Evolutionary conservation across 2,329 filamentous ascomycete genomes (phyloP).

Genomic region (Claviceps sp.): DNA sequence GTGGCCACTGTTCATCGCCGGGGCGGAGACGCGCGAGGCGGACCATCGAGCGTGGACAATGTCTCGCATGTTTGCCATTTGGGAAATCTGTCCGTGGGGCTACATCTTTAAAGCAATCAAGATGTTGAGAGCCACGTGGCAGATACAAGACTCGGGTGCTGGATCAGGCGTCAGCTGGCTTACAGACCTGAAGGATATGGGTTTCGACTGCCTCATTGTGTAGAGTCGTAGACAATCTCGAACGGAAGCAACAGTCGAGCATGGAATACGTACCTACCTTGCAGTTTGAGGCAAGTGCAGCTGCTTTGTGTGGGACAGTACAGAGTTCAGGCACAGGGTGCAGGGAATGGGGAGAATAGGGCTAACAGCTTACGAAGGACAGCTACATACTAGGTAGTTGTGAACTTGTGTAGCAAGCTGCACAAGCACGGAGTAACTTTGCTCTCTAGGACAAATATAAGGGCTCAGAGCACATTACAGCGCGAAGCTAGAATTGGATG

Average conservation of each 20-base stretch:
- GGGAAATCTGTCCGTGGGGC: constrained; percentile 33
- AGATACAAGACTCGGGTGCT: constrained; percentile 23
- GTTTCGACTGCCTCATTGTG: constrained; percentile 33
- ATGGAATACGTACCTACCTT: too few relatives aligned
- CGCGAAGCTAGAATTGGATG: too few relatives aligned
- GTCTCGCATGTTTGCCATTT: constrained; percentile 30
- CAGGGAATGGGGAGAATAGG: background rate
- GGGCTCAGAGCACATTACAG: too few relatives aligned
- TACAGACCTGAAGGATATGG: constrained; percentile 27
- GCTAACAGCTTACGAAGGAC: too few relatives aligned
- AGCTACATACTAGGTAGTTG: too few relatives aligned
- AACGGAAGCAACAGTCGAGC: background rate
- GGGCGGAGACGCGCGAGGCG: constrained; percentile 36
- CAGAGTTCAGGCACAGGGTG: too few relatives aligned
- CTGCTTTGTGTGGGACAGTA: too few relatives aligned
- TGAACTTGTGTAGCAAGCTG: too few relatives aligned
- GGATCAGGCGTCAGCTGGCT: constrained; percentile 25
- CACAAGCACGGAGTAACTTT: too few relatives aligned
- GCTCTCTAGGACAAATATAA: too few relatives aligned
- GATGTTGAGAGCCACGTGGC: constrained; percentile 34
- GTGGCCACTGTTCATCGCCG: constrained; percentile 46
- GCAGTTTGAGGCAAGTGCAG: too few relatives aligned
- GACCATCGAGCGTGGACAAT: constrained; percentile 37
- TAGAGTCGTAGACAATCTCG: constrained; percentile 15
- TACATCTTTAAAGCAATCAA: constrained; percentile 37